phyloP scores from a whole-genome alignment of 1,284 basidiomycete species.

The Ustilago sp. region DNA sequence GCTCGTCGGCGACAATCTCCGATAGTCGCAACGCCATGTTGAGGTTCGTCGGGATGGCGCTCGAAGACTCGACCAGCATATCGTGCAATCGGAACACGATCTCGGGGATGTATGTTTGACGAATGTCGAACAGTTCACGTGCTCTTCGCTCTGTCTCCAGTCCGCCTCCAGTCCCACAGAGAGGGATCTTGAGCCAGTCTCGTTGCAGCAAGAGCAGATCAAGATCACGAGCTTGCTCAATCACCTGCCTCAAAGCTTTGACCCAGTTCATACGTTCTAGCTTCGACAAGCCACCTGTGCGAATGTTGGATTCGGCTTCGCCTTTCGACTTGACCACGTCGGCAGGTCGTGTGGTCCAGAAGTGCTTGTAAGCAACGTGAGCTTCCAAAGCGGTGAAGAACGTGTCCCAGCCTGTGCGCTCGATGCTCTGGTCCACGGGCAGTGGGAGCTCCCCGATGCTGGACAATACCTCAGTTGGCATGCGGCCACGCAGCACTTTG shows the following conservation, averaged over 20 bases:
- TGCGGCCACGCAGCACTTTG: conserved; percentile 56
- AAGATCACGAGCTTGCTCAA: conserved; percentile 70
- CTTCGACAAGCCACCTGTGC: conserved; percentile 38
- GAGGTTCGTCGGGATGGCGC: conserved; percentile 80
- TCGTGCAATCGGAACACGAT: conserved; percentile 86
- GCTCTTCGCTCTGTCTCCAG: conserved; percentile 74
- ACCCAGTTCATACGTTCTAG: conserved; percentile 55
- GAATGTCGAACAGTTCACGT: conserved; percentile 81
- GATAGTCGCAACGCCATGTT: conserved; percentile 81
- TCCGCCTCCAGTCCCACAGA: conserved; percentile 32
- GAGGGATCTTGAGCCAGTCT: conserved; percentile 72
- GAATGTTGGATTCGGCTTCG: conserved; percentile 2
- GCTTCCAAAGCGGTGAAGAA: conserved; percentile 64
- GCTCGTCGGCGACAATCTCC: conserved; percentile 87
- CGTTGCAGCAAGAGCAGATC: conserved; percentile 71
- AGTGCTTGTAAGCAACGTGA: conserved; percentile 56
- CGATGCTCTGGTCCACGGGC: conserved; percentile 52
- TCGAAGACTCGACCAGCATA: conserved; percentile 78
- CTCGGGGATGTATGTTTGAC: conserved; percentile 90
- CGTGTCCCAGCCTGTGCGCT: conserved; percentile 62
- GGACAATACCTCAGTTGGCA: conserved; percentile 58
- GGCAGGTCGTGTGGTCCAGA: conserved; percentile 49
- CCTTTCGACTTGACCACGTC: conserved; percentile 13
- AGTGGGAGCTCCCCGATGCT: conserved; percentile 33
- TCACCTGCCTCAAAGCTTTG: conserved; percentile 54